Conservation (phyloP, 2,329 filamentous ascomycete genomes). For the Neofusicoccum kwambonambiense region DNA sequence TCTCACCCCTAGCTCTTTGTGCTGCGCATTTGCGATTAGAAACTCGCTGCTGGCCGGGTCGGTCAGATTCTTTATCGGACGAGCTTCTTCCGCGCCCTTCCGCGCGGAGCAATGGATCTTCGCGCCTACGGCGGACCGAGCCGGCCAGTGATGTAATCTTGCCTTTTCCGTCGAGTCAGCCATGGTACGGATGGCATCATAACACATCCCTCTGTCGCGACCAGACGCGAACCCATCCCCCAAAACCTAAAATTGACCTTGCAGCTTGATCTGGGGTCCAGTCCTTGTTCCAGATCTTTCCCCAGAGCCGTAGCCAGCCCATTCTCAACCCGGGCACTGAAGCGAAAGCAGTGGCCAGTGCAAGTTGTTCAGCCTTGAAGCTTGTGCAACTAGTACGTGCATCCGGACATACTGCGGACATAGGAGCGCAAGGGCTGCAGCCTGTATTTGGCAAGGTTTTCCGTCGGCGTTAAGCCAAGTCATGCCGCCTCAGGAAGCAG, state of each 20-base stretch:
- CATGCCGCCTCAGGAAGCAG: background rate
- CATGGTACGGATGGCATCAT: background rate
- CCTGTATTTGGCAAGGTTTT: background rate
- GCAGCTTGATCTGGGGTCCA: slow-evolving; percentile 1
- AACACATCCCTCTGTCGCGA: slow-evolving; percentile 6
- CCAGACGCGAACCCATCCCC: background rate
- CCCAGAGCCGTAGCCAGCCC: background rate
- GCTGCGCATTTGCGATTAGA: background rate
- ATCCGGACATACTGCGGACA: background rate
- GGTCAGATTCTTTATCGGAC: background rate
- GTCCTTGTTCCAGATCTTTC: background rate
- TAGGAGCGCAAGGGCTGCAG: background rate
- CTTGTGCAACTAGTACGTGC: background rate
- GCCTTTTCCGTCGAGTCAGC: background rate
- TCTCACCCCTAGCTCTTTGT: background rate
- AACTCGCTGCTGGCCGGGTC: background rate
- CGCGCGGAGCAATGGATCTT: background rate
- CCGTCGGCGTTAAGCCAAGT: too few species aligned
- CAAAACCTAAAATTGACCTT: slow-evolving; percentile 5
- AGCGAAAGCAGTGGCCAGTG: background rate
- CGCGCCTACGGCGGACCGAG: slow-evolving; percentile 9
- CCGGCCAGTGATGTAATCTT: slow-evolving; percentile 14
- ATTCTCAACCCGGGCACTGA: background rate
- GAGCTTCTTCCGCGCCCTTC: background rate
- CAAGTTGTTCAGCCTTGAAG: background rate